Evolutionary conservation across 768 basidiomycete genomes (phyloP).

Genomic region (Trametopsis cervina): DNA sequence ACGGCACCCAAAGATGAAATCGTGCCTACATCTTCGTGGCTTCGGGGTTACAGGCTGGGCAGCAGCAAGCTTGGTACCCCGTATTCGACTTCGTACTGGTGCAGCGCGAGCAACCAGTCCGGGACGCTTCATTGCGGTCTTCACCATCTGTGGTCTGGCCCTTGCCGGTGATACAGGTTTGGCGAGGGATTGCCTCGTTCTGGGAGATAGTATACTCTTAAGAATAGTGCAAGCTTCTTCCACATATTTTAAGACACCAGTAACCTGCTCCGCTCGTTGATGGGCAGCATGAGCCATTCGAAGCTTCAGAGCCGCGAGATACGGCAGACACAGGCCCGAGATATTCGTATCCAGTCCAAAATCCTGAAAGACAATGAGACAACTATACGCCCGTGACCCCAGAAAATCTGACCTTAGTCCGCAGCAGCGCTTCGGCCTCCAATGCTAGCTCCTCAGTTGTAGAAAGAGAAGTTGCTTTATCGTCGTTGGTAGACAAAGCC

Average conservation of each 20-base stretch:
- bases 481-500: slow-evolving; percentile 31
- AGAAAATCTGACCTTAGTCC: slow-evolving; percentile 36
- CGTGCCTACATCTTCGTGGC: neutral
- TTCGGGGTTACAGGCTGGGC: neutral
- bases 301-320: slow-evolving; percentile 49
- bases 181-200: slow-evolving; percentile 6
- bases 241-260: slow-evolving; percentile 42
- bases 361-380: slow-evolving; percentile 19
- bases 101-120: slow-evolving; percentile 17
- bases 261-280: slow-evolving; percentile 39
- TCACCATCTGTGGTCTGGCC: slow-evolving; percentile 12
- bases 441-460: slow-evolving; percentile 27
- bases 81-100: neutral
- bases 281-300: slow-evolving; percentile 72
- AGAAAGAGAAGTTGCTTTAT: neutral
- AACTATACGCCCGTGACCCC: too few species aligned
- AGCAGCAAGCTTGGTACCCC: neutral
- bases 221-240: slow-evolving; percentile 48
- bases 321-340: slow-evolving; percentile 32
- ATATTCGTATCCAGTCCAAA: slow-evolving; percentile 24
- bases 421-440: slow-evolving; percentile 37
- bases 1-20: neutral
- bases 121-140: slow-evolving; percentile 6
- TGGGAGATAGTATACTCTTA: slow-evolving; percentile 26
- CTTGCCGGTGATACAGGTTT: neutral